Evolutionary conservation across 352 stramenopile genomes (phyloP).

Genomic region (Phytophthora constricta): DNA sequence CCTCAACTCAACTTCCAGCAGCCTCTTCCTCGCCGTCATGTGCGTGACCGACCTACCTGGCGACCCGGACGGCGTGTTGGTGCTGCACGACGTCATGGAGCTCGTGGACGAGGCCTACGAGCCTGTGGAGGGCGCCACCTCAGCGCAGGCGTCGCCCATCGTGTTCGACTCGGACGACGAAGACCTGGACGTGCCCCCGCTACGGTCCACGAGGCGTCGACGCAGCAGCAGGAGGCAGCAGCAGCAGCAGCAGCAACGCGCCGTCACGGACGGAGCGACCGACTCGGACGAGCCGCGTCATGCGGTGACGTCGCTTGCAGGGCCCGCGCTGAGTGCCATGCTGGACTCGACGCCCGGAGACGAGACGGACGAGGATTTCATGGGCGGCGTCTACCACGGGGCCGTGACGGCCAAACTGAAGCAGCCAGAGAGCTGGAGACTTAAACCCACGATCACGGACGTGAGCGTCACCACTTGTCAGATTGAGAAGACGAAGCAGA

Average conservation of each 20-base stretch:
- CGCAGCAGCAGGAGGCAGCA: constrained; percentile 2
- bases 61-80: constrained; percentile 35
- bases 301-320: constrained; percentile 19
- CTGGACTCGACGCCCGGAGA: constrained; percentile 22
- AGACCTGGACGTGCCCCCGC: constrained; percentile 34
- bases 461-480: constrained; percentile 11
- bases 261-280: neutral
- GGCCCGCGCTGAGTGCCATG: constrained; percentile 10
- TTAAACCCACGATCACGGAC: constrained; percentile 27
- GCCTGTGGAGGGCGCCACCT: constrained; percentile 8
- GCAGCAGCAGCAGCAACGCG: neutral
- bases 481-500: constrained; percentile 11
- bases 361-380: constrained; percentile 28
- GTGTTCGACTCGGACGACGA: constrained; percentile 38
- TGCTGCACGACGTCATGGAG: constrained; percentile 43
- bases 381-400: constrained; percentile 31
- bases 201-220: constrained; percentile 16
- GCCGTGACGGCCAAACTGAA: constrained; percentile 27
- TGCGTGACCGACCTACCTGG: constrained; percentile 35
- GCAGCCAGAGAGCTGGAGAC: constrained; percentile 26
- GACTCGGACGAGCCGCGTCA: constrained; percentile 16
- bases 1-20: neutral
- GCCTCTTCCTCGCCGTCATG: constrained; percentile 6
- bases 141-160: constrained; percentile 16
- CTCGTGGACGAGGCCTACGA: constrained; percentile 33